These are phyloP conservation scores for Fomitopsis pinicola DNA, from an alignment of 1,284 basidiomycete species.

Conservation along the genomic window DNA sequence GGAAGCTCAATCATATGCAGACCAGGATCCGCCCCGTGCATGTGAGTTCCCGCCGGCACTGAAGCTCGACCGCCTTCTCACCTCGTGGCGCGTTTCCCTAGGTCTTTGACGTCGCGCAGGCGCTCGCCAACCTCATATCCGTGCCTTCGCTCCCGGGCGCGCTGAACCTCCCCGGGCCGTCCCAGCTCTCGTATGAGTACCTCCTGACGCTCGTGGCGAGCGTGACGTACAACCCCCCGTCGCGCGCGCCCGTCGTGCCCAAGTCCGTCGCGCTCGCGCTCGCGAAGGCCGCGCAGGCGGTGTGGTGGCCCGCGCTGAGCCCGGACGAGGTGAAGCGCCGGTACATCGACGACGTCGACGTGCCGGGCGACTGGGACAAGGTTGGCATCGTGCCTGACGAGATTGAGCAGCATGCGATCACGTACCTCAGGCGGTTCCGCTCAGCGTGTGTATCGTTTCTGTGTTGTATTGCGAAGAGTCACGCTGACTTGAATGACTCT, in stretches of 20 bases:
- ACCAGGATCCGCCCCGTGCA: constrained; percentile 91
- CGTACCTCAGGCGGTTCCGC: constrained; percentile 88
- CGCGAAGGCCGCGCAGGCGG: constrained; percentile 64
- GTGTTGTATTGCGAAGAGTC: not conserved
- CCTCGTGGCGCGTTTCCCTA: constrained; percentile 24
- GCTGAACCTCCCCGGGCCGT: constrained; percentile 86
- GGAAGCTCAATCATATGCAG: constrained; percentile 87
- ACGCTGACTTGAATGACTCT: not conserved
- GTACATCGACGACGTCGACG: constrained; percentile 80
- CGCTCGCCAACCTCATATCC: constrained; percentile 76
- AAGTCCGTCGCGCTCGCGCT: constrained; percentile 68
- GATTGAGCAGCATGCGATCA: constrained; percentile 89
- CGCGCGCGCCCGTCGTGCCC: constrained; percentile 72
- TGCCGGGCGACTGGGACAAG: constrained; percentile 59
- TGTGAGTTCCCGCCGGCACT: constrained; percentile 45
- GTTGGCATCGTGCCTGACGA: constrained; percentile 74
- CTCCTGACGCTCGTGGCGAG: constrained; percentile 80
- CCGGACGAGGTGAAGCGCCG: constrained; percentile 91
- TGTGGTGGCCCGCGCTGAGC: constrained; percentile 93
- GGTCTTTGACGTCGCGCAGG: constrained; percentile 94
- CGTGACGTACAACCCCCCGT: constrained; percentile 74
- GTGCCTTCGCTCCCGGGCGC: constrained; percentile 62
- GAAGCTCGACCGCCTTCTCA: not conserved
- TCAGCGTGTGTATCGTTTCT: constrained; percentile 54
- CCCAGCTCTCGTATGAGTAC: constrained; percentile 82